Conservation (phyloP, 2,329 filamentous ascomycete species). For the Ophiostoma quercus region DNA sequence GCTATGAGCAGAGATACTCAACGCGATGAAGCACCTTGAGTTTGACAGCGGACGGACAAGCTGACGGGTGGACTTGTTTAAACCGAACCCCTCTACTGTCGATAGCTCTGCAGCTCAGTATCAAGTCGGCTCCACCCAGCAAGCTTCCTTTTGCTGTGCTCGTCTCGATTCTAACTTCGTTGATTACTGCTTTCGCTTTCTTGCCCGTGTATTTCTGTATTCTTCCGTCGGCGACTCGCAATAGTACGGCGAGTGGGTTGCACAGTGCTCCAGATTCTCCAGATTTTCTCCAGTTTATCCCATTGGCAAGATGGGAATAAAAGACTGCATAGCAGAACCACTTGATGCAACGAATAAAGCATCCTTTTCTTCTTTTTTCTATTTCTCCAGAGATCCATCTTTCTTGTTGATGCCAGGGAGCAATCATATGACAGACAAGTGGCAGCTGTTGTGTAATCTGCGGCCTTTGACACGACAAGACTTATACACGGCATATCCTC, state of each 20-base stretch:
- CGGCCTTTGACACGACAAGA: not conserved
- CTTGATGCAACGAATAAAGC: not conserved
- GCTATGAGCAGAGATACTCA: not conserved
- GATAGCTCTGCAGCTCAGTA: not conserved
- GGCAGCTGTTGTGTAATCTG: not conserved
- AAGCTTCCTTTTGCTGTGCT: not conserved
- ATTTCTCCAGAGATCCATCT: not conserved
- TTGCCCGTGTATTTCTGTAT: not conserved
- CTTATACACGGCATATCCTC: not conserved
- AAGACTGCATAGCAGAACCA: not conserved
- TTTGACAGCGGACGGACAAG: not conserved
- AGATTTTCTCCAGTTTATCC: conserved; percentile 11
- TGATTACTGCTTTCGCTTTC: not conserved
- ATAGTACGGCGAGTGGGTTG: not conserved
- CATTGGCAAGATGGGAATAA: conserved; percentile 2
- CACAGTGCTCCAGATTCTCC: not conserved
- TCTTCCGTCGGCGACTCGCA: not conserved
- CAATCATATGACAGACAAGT: conserved; percentile 13
- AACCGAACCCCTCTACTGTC: conserved; percentile 9
- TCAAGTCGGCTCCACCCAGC: not conserved
- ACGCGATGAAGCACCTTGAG: not conserved
- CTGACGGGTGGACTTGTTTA: conserved; percentile 21
- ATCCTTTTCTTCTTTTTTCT: not conserved
- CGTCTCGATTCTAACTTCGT: not conserved
- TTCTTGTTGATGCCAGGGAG: not conserved